These are phyloP conservation scores for Pleurotus djamor DNA, from an alignment of 768 basidiomycete species.

Conservation along the genomic window DNA sequence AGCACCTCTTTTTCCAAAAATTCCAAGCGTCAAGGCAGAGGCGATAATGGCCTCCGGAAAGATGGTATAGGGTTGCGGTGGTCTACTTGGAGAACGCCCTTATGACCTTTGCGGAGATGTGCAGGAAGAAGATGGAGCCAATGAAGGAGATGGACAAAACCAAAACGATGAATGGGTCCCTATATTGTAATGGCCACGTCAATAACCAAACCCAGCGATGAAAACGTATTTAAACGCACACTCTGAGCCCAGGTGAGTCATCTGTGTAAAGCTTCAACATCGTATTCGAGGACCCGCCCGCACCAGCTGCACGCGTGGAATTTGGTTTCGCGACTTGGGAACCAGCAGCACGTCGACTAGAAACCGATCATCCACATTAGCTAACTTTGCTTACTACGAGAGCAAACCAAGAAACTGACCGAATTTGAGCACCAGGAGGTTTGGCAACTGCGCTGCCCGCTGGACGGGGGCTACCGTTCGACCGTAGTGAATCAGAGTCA, in stretches of 20 bases:
- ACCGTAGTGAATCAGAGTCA: conserved; percentile 70
- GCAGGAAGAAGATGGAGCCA: conserved; percentile 97
- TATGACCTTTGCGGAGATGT: conserved; percentile 94
- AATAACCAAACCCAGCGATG: background rate
- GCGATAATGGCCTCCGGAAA: background rate
- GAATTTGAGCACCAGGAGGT: conserved; percentile 80
- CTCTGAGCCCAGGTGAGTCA: conserved; percentile 94
- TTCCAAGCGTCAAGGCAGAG: background rate
- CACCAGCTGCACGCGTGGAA: conserved; percentile 87
- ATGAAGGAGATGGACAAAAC: conserved; percentile 96
- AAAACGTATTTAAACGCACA: conserved; percentile 59
- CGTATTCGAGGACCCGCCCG: conserved; percentile 95
- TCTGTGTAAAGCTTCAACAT: conserved; percentile 99
- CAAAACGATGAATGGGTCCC: conserved; percentile 96
- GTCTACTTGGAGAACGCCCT: conserved; percentile 81
- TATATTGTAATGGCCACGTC: conserved; percentile 24
- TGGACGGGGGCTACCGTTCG: conserved; percentile 35
- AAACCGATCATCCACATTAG: background rate
- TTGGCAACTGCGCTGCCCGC: conserved; percentile 54
- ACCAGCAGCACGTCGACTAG: conserved; percentile 72
- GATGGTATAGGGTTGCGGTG: background rate
- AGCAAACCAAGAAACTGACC: conserved; percentile 44
- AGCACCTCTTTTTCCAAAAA: background rate
- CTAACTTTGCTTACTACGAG: background rate
- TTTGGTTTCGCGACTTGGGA: conserved; percentile 72